Conservation (phyloP, 2,329 filamentous ascomycete genomes). For the Sarocladiaceae sp. region DNA sequence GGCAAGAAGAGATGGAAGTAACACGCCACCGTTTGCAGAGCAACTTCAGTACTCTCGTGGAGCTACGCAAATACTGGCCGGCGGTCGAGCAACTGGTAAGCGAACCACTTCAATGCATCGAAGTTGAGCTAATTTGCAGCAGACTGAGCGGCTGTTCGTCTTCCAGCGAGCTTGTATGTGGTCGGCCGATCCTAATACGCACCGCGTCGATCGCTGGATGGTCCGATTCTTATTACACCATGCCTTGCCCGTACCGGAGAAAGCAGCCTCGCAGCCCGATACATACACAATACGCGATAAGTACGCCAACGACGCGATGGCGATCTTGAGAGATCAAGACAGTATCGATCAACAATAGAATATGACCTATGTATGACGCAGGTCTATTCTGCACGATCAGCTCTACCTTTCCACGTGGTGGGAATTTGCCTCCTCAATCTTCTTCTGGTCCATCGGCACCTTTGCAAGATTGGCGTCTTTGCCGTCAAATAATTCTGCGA, state of each 20-base stretch:
- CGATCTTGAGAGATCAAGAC: too few relatives aligned
- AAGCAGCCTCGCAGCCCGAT: not conserved
- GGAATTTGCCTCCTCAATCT: not conserved
- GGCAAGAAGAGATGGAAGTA: not conserved
- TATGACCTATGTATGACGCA: too few relatives aligned
- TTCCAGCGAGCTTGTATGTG: not conserved
- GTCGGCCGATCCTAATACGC: not conserved
- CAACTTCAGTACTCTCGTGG: not conserved
- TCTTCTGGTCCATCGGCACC: not conserved
- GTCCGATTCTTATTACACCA: not conserved
- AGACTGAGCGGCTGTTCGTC: not conserved
- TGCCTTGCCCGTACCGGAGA: not conserved
- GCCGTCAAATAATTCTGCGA: conserved; percentile 7
- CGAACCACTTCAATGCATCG: too few relatives aligned
- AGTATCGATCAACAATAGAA: too few relatives aligned
- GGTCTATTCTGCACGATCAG: not conserved
- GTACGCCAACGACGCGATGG: not conserved
- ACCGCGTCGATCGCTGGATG: not conserved
- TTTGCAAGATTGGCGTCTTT: not conserved
- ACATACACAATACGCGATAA: not conserved
- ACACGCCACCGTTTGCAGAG: not conserved
- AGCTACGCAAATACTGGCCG: not conserved
- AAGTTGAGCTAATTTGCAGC: too few relatives aligned
- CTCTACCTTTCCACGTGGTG: not conserved
- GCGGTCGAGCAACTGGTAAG: not conserved